A percentile compares a stretch with the other conserved stretches of the same genome.
Conservation (phyloP, 2,329 filamentous ascomycete species). For the Clarireedia sp. region DNA sequence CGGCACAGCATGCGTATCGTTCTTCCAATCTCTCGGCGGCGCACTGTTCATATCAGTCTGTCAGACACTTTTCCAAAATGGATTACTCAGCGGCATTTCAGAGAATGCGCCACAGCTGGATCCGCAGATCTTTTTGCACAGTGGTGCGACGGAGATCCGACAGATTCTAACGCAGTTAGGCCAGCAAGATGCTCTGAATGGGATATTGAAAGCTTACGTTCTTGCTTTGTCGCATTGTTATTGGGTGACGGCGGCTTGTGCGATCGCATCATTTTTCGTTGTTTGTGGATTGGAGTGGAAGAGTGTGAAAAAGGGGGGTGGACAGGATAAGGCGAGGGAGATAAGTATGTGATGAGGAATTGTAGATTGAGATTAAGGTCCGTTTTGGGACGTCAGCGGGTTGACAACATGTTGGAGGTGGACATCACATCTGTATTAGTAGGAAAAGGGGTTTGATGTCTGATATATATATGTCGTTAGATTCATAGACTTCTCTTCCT, state of each 20-base stretch:
- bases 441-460: no score
- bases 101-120: conserved; percentile 38
- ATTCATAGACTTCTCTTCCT: no score
- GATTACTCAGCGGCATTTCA: conserved; percentile 45
- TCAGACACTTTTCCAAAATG: conserved; percentile 60
- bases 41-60: conserved; percentile 57
- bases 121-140: conserved; percentile 41
- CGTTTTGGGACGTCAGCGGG: no score
- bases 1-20: conserved; percentile 45
- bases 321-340: conserved; percentile 11
- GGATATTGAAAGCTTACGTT: conserved; percentile 48
- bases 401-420: no score
- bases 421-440: no score
- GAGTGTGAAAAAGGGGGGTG: conserved; percentile 41
- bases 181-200: conserved; percentile 35
- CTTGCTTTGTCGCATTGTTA: conserved; percentile 44
- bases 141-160: conserved; percentile 43
- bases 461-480: no score
- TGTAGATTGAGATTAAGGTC: neutral
- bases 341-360: neutral
- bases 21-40: conserved; percentile 59
- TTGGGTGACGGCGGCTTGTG: conserved; percentile 44
- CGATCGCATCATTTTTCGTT: conserved; percentile 38
- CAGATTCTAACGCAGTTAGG: conserved; percentile 36
- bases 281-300: conserved; percentile 42